These are phyloP conservation scores for Candida nemodendra DNA, from an alignment of 805 yeast species.

Conservation along the genomic window DNA sequence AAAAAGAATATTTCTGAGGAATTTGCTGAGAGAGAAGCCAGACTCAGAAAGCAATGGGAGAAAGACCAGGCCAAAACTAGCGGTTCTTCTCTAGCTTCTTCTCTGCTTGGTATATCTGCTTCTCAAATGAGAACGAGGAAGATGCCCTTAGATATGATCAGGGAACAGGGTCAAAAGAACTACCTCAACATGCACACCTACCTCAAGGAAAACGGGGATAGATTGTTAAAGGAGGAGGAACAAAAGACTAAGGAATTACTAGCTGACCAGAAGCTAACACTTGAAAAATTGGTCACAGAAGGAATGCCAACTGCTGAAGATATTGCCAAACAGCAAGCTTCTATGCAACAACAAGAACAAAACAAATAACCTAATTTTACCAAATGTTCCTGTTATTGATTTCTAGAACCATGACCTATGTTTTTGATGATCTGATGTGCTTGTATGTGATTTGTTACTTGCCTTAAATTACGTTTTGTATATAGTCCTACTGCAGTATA, in stretches of 20 bases:
- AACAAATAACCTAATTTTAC: not conserved
- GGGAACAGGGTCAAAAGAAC: slow-evolving; percentile 90
- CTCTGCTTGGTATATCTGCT: slow-evolving; percentile 58
- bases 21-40: slow-evolving; percentile 72
- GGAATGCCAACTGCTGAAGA: slow-evolving; percentile 79
- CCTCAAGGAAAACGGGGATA: slow-evolving; percentile 55
- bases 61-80: slow-evolving; percentile 43
- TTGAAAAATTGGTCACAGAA: slow-evolving; percentile 82
- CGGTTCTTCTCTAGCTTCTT: slow-evolving; percentile 21
- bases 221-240: slow-evolving; percentile 82
- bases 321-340: slow-evolving; percentile 37
- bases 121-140: slow-evolving; percentile 47
- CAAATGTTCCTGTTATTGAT: no score
- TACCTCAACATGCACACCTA: slow-evolving; percentile 74
- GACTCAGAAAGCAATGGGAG: slow-evolving; percentile 69
- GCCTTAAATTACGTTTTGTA: not conserved
- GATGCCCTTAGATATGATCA: slow-evolving; percentile 83
- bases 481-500: not conserved
- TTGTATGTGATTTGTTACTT: not conserved
- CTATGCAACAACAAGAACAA: slow-evolving; percentile 13
- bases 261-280: slow-evolving; percentile 79
- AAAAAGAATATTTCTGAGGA: slow-evolving; percentile 71
- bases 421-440: not conserved
- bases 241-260: slow-evolving; percentile 74
- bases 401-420: no score